Evolutionary conservation across 1,284 basidiomycete species (phyloP).

Genomic region (Tilletiopsis washingtonensis): DNA sequence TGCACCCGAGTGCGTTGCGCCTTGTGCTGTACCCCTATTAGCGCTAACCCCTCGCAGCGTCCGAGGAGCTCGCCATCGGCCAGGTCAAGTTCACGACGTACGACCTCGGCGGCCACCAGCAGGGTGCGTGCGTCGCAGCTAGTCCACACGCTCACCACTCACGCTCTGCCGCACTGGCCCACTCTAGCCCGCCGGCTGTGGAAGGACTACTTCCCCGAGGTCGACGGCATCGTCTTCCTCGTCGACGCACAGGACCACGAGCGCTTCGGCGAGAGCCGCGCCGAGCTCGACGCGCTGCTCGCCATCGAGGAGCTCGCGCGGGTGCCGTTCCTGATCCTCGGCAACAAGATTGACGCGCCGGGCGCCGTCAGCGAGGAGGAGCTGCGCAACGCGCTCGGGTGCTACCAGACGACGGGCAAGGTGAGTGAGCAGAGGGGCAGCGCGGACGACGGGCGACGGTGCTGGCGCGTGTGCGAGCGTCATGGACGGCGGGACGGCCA

Average conservation of each 20-base stretch:
- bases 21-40: not conserved
- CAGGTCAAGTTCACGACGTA: conserved; percentile 99
- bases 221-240: conserved; percentile 96
- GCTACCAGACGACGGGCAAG: conserved; percentile 98
- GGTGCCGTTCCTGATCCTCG: conserved; percentile 96
- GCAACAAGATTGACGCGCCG: conserved; percentile 99
- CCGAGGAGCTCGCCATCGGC: conserved; percentile 97
- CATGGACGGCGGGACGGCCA: no score
- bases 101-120: conserved; percentile 94
- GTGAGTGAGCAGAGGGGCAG: no score
- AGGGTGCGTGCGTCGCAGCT: conserved; percentile 64
- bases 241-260: conserved; percentile 95
- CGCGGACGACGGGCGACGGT: no score
- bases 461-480: no score
- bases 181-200: conserved; percentile 92
- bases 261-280: conserved; percentile 90
- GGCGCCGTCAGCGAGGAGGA: conserved; percentile 97
- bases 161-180: no score
- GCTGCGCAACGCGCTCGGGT: conserved; percentile 83
- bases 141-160: no score
- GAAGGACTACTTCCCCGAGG: conserved; percentile 99
- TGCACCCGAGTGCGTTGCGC: conserved; percentile 80
- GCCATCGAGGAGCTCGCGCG: conserved; percentile 73
- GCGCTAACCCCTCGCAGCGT: conserved; percentile 56
- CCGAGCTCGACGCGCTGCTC: conserved; percentile 89